Percentiles rank a stretch among this genome's conserved stretches.
Conservation (phyloP, 352 stramenopile species). For the Plasmopara muralis region DNA sequence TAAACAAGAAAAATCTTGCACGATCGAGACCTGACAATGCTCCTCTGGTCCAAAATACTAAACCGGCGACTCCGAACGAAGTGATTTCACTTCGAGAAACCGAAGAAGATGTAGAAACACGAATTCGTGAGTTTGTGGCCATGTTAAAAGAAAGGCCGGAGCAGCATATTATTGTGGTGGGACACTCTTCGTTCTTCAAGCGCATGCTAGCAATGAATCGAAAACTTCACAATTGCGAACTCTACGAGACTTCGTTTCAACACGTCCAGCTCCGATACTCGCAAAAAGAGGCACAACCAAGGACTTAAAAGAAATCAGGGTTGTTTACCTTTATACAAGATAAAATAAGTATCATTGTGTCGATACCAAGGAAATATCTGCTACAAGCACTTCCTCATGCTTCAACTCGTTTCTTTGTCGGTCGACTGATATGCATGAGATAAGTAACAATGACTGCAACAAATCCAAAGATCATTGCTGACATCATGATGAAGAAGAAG, state of each 20-base stretch:
- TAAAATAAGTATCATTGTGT: slow-evolving; percentile 7
- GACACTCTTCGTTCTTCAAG: slow-evolving; percentile 83
- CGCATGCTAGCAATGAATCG: slow-evolving; percentile 70
- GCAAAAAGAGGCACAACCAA: slow-evolving; percentile 1
- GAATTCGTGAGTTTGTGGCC: slow-evolving; percentile 58
- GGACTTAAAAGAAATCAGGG: neutral
- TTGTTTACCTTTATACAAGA: too few species aligned
- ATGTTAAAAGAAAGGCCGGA: slow-evolving; percentile 52
- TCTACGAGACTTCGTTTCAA: slow-evolving; percentile 32
- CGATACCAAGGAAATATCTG: slow-evolving; percentile 5
- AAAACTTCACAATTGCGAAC: slow-evolving; percentile 78
- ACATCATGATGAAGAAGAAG: slow-evolving; percentile 76
- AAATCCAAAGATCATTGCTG: slow-evolving; percentile 62
- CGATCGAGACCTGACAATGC: slow-evolving; percentile 20
- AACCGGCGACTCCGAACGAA: slow-evolving; percentile 33
- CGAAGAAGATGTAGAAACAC: slow-evolving; percentile 42
- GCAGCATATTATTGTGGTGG: slow-evolving; percentile 69
- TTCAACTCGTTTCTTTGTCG: slow-evolving; percentile 24
- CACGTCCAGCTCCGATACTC: slow-evolving; percentile 19
- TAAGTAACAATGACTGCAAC: slow-evolving; percentile 39
- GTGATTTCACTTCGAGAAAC: slow-evolving; percentile 56
- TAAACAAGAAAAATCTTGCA: slow-evolving; percentile 31
- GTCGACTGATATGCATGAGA: slow-evolving; percentile 32
- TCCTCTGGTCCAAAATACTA: slow-evolving; percentile 15
- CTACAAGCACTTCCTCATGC: neutral